Evolutionary conservation across 805 yeast species (phyloP).

Genomic region (Cyberlindnera lachancei): DNA sequence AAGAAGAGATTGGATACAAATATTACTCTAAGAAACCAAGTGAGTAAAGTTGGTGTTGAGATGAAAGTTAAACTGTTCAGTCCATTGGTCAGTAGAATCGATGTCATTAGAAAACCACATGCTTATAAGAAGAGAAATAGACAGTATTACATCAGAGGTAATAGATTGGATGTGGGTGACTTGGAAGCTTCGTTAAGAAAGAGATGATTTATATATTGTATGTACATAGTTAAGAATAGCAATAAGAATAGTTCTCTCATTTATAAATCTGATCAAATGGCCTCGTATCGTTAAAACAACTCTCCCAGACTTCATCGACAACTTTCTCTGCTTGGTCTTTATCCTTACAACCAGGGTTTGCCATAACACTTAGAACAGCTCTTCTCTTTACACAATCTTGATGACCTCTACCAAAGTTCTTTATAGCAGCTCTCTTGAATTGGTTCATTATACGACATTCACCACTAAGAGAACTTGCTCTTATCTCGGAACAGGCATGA

Average conservation of each 20-base stretch:
- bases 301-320: constrained; percentile 84
- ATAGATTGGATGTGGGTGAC: constrained; percentile 70
- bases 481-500: constrained; percentile 94
- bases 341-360: constrained; percentile 75
- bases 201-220: constrained; percentile 4
- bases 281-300: constrained; percentile 90
- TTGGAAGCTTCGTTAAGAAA: constrained; percentile 39
- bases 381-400: constrained; percentile 87
- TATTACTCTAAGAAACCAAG: constrained; percentile 74
- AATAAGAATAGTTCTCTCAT: background rate
- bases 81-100: constrained; percentile 72
- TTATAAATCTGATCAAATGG: constrained; percentile 90
- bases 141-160: constrained; percentile 83
- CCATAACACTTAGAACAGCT: constrained; percentile 76
- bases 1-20: constrained; percentile 67
- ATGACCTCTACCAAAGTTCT: constrained; percentile 67
- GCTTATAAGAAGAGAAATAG: constrained; percentile 73
- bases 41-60: constrained; percentile 81
- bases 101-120: constrained; percentile 66
- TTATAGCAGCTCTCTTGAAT: constrained; percentile 39
- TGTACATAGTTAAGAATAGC: background rate
- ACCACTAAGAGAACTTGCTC: constrained; percentile 90
- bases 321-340: constrained; percentile 68
- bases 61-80: constrained; percentile 72
- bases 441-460: constrained; percentile 91